These are phyloP conservation scores for Talaromyces atroroseus DNA, from an alignment of 2,329 filamentous ascomycete genomes.

Conservation along the genomic window DNA sequence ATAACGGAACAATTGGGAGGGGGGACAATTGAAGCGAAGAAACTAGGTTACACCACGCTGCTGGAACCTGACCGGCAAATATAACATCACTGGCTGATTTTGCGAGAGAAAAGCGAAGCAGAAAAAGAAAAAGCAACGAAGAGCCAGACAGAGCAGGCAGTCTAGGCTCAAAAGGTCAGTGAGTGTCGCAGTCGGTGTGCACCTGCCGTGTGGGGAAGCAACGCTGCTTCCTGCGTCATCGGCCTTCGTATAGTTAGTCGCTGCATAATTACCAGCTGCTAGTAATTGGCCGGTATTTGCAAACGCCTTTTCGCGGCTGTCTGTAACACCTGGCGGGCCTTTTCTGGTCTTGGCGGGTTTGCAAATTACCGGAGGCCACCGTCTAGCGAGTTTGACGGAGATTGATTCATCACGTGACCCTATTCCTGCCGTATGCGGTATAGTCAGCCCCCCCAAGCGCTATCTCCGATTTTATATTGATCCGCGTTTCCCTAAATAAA, in stretches of 20 bases:
- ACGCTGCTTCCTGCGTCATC: neutral
- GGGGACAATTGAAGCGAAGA: neutral
- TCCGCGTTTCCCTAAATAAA: neutral
- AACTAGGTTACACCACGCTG: slow-evolving; percentile 14
- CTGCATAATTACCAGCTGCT: too few species aligned
- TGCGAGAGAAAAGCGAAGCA: neutral
- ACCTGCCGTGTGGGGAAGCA: neutral
- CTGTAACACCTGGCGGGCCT: neutral
- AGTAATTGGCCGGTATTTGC: neutral
- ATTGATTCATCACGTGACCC: neutral
- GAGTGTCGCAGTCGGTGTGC: neutral
- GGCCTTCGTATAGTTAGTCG: neutral
- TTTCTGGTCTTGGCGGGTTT: neutral
- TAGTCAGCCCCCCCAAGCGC: neutral
- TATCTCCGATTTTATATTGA: neutral
- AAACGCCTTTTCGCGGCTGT: neutral
- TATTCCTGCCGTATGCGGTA: neutral
- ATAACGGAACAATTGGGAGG: neutral
- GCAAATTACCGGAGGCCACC: neutral
- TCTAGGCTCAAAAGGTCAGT: neutral
- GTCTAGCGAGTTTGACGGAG: too few species aligned
- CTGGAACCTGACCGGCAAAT: slow-evolving; percentile 1
- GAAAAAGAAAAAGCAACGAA: neutral
- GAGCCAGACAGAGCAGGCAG: neutral
- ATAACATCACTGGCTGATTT: slow-evolving; percentile 4